A percentile compares a stretch with the other conserved stretches of the same genome.
These are phyloP conservation scores for Metarhizium humberi DNA, from an alignment of 2,329 filamentous ascomycete genomes.

Conservation along the genomic window DNA sequence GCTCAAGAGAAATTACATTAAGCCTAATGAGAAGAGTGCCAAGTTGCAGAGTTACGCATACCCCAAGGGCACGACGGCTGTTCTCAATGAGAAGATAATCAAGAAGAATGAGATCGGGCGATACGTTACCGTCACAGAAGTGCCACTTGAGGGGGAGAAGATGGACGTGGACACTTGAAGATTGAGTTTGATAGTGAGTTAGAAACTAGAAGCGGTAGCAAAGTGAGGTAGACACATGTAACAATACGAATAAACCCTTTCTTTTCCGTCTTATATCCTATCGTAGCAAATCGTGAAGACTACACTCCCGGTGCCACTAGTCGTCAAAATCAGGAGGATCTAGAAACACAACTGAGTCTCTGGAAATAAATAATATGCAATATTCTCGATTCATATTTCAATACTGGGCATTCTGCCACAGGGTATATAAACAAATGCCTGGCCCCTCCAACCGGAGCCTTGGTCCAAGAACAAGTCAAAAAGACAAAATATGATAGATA, in stretches of 20 bases:
- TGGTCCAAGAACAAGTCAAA: neutral
- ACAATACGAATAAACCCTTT: neutral
- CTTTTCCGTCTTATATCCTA: neutral
- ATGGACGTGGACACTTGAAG: constrained; percentile 57
- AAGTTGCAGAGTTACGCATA: constrained; percentile 95
- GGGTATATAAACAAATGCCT: neutral
- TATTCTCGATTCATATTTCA: neutral
- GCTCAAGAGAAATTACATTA: constrained; percentile 84
- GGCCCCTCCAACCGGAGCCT: neutral
- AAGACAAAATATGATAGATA: neutral
- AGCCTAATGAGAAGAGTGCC: constrained; percentile 79
- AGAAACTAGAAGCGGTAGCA: neutral
- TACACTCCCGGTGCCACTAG: neutral
- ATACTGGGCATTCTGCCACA: neutral
- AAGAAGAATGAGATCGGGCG: constrained; percentile 88
- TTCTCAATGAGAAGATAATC: constrained; percentile 93
- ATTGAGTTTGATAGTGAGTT: neutral
- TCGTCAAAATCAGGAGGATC: neutral
- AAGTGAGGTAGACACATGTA: constrained; percentile 3
- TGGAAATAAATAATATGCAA: neutral
- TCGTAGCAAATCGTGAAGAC: no score
- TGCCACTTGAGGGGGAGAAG: constrained; percentile 59
- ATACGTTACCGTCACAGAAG: constrained; percentile 85
- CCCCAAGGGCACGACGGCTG: constrained; percentile 83
- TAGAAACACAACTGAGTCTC: neutral